Evolutionary conservation across 108 stramenopile species (phyloP).

Genomic region (Parietichytrium sp.): DNA sequence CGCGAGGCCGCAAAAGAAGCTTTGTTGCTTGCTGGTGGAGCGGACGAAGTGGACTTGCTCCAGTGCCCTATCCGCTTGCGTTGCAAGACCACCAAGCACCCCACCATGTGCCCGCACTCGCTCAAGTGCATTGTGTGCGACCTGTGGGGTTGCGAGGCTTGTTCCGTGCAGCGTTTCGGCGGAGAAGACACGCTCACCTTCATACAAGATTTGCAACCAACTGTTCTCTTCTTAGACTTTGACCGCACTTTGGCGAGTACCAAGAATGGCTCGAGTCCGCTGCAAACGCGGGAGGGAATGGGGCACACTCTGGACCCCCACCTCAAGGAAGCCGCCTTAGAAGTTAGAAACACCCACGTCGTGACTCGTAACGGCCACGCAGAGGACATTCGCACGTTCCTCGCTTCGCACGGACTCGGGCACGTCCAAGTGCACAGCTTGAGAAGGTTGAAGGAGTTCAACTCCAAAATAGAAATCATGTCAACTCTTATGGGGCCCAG

Average conservation of each 20-base stretch:
- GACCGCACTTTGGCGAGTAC: conserved; percentile 20
- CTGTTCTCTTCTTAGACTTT: neutral
- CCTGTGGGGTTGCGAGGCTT: neutral
- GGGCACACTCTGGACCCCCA: conserved; percentile 12
- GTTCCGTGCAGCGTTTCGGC: neutral
- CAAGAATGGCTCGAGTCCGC: neutral
- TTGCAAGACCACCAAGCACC: neutral
- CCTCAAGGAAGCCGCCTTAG: neutral
- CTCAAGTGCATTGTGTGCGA: conserved; percentile 13
- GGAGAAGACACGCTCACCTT: neutral
- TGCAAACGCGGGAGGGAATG: neutral
- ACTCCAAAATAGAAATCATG: neutral
- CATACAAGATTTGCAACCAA: neutral
- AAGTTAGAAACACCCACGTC: neutral
- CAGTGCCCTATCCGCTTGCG: neutral
- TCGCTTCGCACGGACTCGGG: neutral
- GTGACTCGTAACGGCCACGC: conserved; percentile 1
- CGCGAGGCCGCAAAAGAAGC: neutral
- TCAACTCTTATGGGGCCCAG: neutral
- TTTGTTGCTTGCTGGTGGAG: neutral
- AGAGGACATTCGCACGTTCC: neutral
- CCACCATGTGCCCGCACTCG: conserved; percentile 29
- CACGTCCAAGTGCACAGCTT: conserved; percentile 23
- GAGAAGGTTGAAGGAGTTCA: neutral
- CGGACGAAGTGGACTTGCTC: neutral